Percentiles rank a stretch among this genome's conserved stretches.
These are phyloP conservation scores for Sequoia sempervirens DNA, from an alignment of 75 land plant species.

Conservation along the genomic window DNA sequence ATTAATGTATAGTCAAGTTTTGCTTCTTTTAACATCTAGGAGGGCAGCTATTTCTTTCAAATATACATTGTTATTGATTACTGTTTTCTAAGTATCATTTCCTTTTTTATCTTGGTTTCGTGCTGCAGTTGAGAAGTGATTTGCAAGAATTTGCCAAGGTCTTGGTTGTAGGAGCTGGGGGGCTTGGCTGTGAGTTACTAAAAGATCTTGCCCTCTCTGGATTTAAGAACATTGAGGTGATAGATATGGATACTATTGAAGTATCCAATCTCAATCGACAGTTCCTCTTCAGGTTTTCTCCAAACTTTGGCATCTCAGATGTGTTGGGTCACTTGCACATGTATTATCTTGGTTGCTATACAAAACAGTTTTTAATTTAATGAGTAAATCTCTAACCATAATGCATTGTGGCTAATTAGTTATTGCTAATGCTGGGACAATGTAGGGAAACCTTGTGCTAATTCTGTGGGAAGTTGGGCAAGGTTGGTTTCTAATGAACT, in stretches of 20 bases:
- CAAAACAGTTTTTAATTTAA: background rate
- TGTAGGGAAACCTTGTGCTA: background rate
- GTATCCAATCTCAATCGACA: slow-evolving; percentile 97
- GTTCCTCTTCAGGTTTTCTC: slow-evolving; percentile 86
- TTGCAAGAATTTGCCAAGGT: slow-evolving; percentile 59
- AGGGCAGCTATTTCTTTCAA: background rate
- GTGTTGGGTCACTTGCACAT: background rate
- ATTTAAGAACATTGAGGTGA: slow-evolving; percentile 84
- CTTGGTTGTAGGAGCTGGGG: slow-evolving; percentile 96
- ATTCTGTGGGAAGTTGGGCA: slow-evolving; percentile 1
- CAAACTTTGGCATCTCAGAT: background rate
- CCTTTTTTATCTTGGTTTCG: background rate
- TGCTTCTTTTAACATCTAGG: background rate
- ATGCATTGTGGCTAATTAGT: background rate
- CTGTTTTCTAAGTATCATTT: background rate
- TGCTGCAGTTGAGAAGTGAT: slow-evolving; percentile 66
- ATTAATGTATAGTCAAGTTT: background rate
- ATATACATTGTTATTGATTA: background rate
- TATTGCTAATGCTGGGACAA: background rate
- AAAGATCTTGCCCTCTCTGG: slow-evolving; percentile 95
- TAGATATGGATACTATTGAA: slow-evolving; percentile 98
- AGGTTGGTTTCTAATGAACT: background rate
- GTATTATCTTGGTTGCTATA: background rate
- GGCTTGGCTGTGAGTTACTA: slow-evolving; percentile 92
- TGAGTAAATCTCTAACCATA: background rate